These are phyloP conservation scores for Ceratocystis huliohia DNA, from an alignment of 2,329 filamentous ascomycete species.

Conservation along the genomic window DNA sequence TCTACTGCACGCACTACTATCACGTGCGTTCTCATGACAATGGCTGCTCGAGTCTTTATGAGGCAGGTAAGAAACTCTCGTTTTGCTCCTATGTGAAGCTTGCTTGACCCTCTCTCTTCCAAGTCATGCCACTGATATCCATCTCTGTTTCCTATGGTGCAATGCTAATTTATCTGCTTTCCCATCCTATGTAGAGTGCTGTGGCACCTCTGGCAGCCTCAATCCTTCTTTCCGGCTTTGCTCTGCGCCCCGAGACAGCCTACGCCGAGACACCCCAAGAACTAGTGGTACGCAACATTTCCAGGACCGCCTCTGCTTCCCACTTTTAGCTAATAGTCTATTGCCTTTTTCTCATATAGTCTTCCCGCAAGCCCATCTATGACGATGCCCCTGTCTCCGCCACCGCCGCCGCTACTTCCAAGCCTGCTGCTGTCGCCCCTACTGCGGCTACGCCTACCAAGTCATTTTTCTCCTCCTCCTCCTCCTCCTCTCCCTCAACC, in stretches of 20 bases:
- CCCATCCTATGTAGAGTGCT: slow-evolving; percentile 33
- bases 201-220: slow-evolving; percentile 42
- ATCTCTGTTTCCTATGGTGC: neutral
- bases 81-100: neutral
- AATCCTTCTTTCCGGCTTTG: slow-evolving; percentile 37
- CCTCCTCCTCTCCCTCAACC: slow-evolving; percentile 24
- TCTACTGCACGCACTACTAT: neutral
- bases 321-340: neutral
- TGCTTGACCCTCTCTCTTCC: neutral
- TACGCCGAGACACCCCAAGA: slow-evolving; percentile 39
- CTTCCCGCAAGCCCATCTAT: slow-evolving; percentile 60
- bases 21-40: slow-evolving; percentile 29
- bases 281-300: slow-evolving; percentile 15
- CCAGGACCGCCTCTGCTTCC: neutral
- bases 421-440: slow-evolving; percentile 23
- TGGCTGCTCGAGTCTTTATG: slow-evolving; percentile 49
- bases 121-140: neutral
- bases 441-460: slow-evolving; percentile 26
- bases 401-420: neutral
- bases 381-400: slow-evolving; percentile 39
- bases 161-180: slow-evolving; percentile 8
- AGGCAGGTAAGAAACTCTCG: slow-evolving; percentile 35
- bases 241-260: slow-evolving; percentile 36
- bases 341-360: neutral
- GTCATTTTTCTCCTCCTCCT: slow-evolving; percentile 25